Evolutionary conservation across 2,329 filamentous ascomycete genomes (phyloP).

Genomic region (Lachnum nothofagi): DNA sequence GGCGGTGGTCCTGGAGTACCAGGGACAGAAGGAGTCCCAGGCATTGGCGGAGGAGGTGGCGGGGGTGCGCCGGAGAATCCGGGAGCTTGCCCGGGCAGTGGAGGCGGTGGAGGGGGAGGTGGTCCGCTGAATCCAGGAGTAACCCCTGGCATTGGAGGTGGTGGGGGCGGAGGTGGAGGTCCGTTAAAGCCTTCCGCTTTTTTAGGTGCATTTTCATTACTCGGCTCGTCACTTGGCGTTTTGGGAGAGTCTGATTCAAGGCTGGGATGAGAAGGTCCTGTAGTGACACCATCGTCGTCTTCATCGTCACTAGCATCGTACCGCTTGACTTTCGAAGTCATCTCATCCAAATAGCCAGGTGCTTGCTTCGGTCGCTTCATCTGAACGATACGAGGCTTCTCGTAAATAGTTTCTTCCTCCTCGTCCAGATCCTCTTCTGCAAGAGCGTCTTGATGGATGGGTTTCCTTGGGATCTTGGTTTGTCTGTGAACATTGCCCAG

Average conservation of each 20-base stretch:
- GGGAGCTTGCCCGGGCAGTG: constrained; percentile 44
- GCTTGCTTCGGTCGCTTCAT: constrained; percentile 64
- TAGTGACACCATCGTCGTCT: constrained; percentile 61
- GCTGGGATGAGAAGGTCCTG: constrained; percentile 70
- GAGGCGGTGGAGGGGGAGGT: constrained; percentile 36
- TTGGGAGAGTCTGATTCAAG: constrained; percentile 62
- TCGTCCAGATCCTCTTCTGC: constrained; percentile 40
- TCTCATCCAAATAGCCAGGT: constrained; percentile 60
- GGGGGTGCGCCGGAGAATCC: constrained; percentile 30
- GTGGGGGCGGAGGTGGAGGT: constrained; percentile 38
- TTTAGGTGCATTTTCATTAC: constrained; percentile 30
- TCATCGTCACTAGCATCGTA: constrained; percentile 52
- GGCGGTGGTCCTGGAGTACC: constrained; percentile 49
- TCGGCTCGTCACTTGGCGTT: constrained; percentile 38
- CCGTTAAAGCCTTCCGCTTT: constrained; percentile 26
- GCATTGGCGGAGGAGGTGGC: constrained; percentile 40
- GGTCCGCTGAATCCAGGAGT: constrained; percentile 28
- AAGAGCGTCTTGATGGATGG: constrained; percentile 38
- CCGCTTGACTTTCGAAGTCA: constrained; percentile 68
- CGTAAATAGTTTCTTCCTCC: constrained; percentile 51
- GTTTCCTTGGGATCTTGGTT: constrained; percentile 52
- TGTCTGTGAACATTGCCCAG: constrained; percentile 66
- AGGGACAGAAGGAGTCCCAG: constrained; percentile 28
- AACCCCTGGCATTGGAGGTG: constrained; percentile 37
- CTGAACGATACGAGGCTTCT: constrained; percentile 73